phyloP scores from a whole-genome alignment of 2,329 filamentous ascomycete genomes.

The Epichloe gansuensis region DNA sequence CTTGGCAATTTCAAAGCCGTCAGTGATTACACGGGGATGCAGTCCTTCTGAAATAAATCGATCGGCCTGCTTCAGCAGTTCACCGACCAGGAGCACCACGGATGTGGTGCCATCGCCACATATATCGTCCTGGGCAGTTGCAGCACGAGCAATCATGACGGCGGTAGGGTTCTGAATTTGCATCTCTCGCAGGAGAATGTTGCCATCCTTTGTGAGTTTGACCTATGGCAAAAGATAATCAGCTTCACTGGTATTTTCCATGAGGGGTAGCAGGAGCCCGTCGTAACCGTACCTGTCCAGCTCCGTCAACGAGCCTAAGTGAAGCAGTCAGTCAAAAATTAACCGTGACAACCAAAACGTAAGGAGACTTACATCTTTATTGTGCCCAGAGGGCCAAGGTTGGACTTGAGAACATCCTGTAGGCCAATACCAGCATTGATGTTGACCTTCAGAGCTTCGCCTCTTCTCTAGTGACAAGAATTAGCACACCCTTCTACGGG shows the following conservation, averaged over 20 bases:
- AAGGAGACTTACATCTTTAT: conserved; percentile 67
- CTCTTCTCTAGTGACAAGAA: conserved; percentile 57
- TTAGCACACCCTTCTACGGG: conserved; percentile 13
- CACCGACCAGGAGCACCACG: conserved; percentile 87
- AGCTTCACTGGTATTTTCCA: conserved; percentile 15
- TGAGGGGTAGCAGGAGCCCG: conserved; percentile 14
- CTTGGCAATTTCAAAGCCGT: conserved; percentile 96
- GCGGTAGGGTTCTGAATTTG: conserved; percentile 99
- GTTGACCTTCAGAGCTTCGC: conserved; percentile 93
- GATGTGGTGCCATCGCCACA: conserved; percentile 96
- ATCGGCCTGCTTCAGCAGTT: conserved; percentile 95
- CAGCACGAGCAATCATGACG: conserved; percentile 70
- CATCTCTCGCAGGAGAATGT: conserved; percentile 66
- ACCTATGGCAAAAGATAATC: conserved; percentile 44
- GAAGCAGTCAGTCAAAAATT: background rate
- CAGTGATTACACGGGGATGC: conserved; percentile 90
- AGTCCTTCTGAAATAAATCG: conserved; percentile 94
- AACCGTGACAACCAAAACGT: background rate
- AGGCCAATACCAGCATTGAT: conserved; percentile 91
- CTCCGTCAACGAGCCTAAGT: conserved; percentile 53
- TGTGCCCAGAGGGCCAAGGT: conserved; percentile 84
- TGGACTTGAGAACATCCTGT: conserved; percentile 90
- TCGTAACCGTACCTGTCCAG: conserved; percentile 45
- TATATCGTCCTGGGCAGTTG: conserved; percentile 96
- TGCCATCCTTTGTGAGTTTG: conserved; percentile 98